phyloP scores from a whole-genome alignment of 1,284 basidiomycete genomes.

The Trametes hirsuta region DNA sequence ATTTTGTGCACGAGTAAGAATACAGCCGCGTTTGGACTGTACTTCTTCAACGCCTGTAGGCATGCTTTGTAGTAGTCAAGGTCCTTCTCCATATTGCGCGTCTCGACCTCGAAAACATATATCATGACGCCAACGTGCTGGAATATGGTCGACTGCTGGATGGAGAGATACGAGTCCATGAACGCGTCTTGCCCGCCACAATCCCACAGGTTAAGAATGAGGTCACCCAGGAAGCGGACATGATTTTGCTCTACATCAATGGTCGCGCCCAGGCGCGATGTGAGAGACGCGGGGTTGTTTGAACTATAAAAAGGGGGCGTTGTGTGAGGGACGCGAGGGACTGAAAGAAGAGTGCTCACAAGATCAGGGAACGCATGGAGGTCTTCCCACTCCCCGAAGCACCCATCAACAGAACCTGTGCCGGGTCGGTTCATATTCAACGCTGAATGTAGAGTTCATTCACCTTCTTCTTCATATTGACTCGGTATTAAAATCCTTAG shows the following conservation, averaged over 20 bases:
- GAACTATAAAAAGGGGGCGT: slow-evolving; percentile 56
- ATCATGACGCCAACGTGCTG: slow-evolving; percentile 96
- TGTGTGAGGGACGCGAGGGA: background rate
- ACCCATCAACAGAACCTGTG: slow-evolving; percentile 90
- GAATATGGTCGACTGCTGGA: slow-evolving; percentile 92
- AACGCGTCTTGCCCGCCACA: slow-evolving; percentile 98
- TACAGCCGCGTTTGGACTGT: slow-evolving; percentile 81
- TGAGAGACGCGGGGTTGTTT: slow-evolving; percentile 92
- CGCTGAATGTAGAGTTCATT: background rate
- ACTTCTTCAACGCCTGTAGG: slow-evolving; percentile 76
- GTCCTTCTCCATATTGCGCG: slow-evolving; percentile 75
- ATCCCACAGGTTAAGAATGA: slow-evolving; percentile 96
- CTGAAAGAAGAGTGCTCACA: slow-evolving; percentile 58
- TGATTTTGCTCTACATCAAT: slow-evolving; percentile 99
- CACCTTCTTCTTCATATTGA: slow-evolving; percentile 38
- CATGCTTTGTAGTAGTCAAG: slow-evolving; percentile 88
- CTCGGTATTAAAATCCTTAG: background rate
- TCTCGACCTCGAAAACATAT: slow-evolving; percentile 96
- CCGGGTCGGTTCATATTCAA: background rate
- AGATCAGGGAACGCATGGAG: slow-evolving; percentile 98
- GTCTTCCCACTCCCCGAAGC: slow-evolving; percentile 92
- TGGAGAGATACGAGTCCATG: slow-evolving; percentile 94
- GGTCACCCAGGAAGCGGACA: slow-evolving; percentile 93
- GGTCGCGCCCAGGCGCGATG: slow-evolving; percentile 90
- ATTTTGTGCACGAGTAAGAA: slow-evolving; percentile 98